Evolutionary conservation across 2,329 filamentous ascomycete species (phyloP), one percentile per base, ranked within the genome.

Genomic region (Colletotrichum sp.): DNA sequence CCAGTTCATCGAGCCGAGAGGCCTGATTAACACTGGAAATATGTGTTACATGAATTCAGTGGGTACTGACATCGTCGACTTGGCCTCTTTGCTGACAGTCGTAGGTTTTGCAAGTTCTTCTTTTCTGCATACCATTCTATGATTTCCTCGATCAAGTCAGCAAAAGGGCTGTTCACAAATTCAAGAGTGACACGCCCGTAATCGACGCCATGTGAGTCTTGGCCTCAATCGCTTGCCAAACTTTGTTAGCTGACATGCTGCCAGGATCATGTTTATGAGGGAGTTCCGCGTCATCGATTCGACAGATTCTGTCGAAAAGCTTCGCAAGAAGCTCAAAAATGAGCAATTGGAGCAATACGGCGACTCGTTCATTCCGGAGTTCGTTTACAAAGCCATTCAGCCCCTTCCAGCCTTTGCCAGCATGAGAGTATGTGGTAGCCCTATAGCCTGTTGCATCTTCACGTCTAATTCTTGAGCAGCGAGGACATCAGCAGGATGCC

Each of bases 41-140:
- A 98, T 99, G 95, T 99, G 97, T 86, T 99, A 99, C 86, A 99
- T 99, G 97, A 99, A 99, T 88, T 98, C 97, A 78, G 96, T 98
- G 90, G 87, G 95, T 87, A 12, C 15, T 16, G 7, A 28, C 28
- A 18, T 3, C 26, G 8, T 4, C 13, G 13, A 26, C 7, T 26
- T 65, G 10, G 63, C 18, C 8, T n/a, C 30, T 8, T 12, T 48
- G 22, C 71, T 30, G 52, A 68, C 36, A 34, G 64, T 22, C 10
- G 26, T 79, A 98, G 96, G 93, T 99, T 84, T 90, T 99, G 79
- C 97, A 99, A 93, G 95, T 98, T 83, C 91, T 99, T 81, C 91
- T 98, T 79, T 99, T 96, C 84, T 99, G 96, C 85, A 90, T 93
- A 80, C 97, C 97, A 8, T 99, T 99, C 83, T 98, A 98, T 85